These are phyloP conservation scores for Nyctanthes arbortristis DNA, from an alignment of 257 asterid genomes.

Conservation along the genomic window DNA sequence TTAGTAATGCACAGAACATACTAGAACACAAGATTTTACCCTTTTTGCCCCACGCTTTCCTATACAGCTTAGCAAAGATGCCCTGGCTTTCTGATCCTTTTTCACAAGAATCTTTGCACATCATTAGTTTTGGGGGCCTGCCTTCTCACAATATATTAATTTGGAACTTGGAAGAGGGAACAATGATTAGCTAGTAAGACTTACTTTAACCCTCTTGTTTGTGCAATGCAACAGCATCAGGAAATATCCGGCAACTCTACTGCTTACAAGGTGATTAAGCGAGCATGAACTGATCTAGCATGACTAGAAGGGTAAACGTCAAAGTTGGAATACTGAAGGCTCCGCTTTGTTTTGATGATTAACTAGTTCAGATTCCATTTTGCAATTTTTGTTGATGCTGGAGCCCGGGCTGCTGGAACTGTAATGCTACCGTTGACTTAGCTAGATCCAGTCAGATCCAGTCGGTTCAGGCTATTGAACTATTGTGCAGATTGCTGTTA, in stretches of 20 bases:
- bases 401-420: constrained; percentile 29
- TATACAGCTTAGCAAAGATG: background rate
- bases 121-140: too few relatives aligned
- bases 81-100: background rate
- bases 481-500: constrained; percentile 24
- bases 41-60: background rate
- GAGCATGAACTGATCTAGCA: constrained; percentile 11
- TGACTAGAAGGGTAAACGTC: constrained; percentile 5
- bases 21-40: background rate
- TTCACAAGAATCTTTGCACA: background rate
- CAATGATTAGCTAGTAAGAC: background rate
- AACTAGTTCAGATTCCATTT: constrained; percentile 28
- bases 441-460: constrained; percentile 10
- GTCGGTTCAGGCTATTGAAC: constrained; percentile 1
- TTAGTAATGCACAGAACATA: background rate
- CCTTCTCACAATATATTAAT: background rate
- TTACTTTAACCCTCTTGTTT: constrained; percentile 19
- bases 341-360: background rate
- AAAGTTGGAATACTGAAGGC: background rate
- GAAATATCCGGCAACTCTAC: constrained; percentile 86
- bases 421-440: constrained; percentile 21
- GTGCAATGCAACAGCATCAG: constrained; percentile 67
- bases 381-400: constrained; percentile 31
- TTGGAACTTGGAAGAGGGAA: background rate
- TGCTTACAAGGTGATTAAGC: constrained; percentile 72